Evolutionary conservation across 1,139 yeast species (phyloP), one percentile per base, ranked within the genome.

Genomic region (Pichia sp.): DNA sequence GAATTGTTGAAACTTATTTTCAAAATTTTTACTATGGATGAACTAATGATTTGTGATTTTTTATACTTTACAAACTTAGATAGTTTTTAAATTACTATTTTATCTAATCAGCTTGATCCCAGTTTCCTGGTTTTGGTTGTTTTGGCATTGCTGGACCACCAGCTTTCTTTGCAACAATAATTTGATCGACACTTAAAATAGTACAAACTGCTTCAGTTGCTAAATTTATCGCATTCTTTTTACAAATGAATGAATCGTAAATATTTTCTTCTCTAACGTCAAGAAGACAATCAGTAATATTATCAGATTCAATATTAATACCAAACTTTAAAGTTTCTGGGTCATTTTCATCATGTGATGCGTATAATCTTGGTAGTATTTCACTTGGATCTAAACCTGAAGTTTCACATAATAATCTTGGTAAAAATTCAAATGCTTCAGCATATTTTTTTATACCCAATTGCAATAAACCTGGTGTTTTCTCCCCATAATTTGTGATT

Each of bases 121-220:
- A 91, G 74, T 91, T 91, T 55, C 96, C 96, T 45, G 95, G 93
- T 68, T 85, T 83, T 61, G 84, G 87, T 67, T 87, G 96, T 62
- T 83, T 78, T 50, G 97, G 96, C 78, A 90, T 83, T 46, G 77
- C 86, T 46, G 99, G 99, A 30, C 99, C 99, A 60, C 99, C 99
- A 2, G 96, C 96, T 66, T 95, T 81, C 78, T 88, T 88, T 48
- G 96, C 96, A 88, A 88, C 89, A 66, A 87, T 87, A 64, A 88
- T 88, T 73, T 87, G 96, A 69, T 88, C 96, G 46, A 90, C 91
- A 28, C 95, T 84, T 58, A 93, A 77, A 51, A 93, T 88, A 3
- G 99, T 93, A 60, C 79, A 80, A 27, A 96, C 95, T 47, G 98
- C 97, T 61, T 93, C 98, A 7, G 96, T 91, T 16, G 99, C 99